phyloP scores from a whole-genome alignment of 2,329 filamentous ascomycete genomes.

The Alternaria sp. region DNA sequence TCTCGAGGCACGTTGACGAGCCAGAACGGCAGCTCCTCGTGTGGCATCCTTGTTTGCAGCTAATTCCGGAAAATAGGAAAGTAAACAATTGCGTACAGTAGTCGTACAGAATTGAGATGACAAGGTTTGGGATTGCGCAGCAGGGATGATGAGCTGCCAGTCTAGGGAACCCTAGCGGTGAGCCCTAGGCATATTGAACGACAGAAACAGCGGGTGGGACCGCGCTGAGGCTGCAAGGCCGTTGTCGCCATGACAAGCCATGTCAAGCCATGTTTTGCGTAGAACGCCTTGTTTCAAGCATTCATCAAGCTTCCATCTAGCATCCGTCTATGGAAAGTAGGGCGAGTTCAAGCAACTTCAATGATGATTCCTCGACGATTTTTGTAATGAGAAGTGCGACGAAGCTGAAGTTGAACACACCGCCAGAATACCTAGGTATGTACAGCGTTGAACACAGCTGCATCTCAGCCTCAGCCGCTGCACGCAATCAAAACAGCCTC shows the following conservation, averaged over 20 bases:
- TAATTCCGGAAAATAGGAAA: background rate
- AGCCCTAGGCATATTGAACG: constrained; percentile 8
- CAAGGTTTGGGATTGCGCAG: constrained; percentile 7
- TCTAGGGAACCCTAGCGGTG: constrained; percentile 6
- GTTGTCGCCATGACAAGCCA: constrained; percentile 9
- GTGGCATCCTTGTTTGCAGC: constrained; percentile 7
- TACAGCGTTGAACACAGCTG: background rate
- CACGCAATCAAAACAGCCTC: constrained; percentile 1
- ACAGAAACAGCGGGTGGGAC: constrained; percentile 18
- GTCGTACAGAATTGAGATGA: constrained; percentile 5
- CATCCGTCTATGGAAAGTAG: background rate
- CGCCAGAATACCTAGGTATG: background rate
- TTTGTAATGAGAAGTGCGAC: background rate
- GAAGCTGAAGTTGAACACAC: background rate
- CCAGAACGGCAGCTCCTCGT: constrained; percentile 70
- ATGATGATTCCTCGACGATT: too few species aligned
- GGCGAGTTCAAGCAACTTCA: background rate
- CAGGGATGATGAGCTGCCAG: constrained; percentile 15
- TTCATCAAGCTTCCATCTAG: background rate
- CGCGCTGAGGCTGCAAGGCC: constrained; percentile 10
- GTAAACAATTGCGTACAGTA: background rate
- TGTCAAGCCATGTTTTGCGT: constrained; percentile 17
- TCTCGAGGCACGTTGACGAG: constrained; percentile 75
- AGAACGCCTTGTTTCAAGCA: constrained; percentile 19
- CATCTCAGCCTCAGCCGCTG: constrained; percentile 3